Evolutionary conservation across 1,284 basidiomycete genomes (phyloP).

Genomic region (Chondrostereum purpureum): DNA sequence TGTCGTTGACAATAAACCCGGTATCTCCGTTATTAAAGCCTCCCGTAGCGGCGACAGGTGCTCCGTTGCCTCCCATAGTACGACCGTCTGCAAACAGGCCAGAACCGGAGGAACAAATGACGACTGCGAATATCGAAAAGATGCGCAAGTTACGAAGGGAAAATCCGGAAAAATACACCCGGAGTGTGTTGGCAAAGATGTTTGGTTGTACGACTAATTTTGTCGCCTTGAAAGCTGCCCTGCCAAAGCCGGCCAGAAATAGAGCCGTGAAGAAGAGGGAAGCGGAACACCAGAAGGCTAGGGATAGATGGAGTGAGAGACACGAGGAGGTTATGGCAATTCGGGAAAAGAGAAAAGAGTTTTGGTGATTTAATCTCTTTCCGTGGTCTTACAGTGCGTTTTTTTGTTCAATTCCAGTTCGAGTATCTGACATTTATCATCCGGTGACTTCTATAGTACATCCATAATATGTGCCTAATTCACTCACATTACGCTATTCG

Average conservation of each 20-base stretch:
- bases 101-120: conserved; percentile 19
- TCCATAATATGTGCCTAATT: too few species aligned
- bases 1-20: conserved; percentile 61
- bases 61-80: conserved; percentile 37
- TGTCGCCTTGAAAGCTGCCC: conserved; percentile 49
- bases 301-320: conserved; percentile 54
- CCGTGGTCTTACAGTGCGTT: too few species aligned
- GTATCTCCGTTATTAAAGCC: conserved; percentile 57
- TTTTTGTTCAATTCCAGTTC: too few species aligned
- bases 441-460: too few species aligned
- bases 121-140: conserved; percentile 44
- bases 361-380: too few species aligned
- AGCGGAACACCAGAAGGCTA: conserved; percentile 29
- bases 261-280: conserved; percentile 31
- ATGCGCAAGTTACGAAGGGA: conserved; percentile 49
- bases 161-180: conserved; percentile 46
- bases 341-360: conserved; percentile 44
- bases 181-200: conserved; percentile 45
- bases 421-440: too few species aligned
- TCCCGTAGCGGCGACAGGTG: conserved; percentile 21
- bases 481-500: too few species aligned
- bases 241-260: conserved; percentile 40
- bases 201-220: conserved; percentile 53
- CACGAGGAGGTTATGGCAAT: conserved; percentile 49
- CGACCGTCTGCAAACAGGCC: conserved; percentile 32